Conservation (phyloP, 1,284 basidiomycete species). For the Ustilago curta region DNA sequence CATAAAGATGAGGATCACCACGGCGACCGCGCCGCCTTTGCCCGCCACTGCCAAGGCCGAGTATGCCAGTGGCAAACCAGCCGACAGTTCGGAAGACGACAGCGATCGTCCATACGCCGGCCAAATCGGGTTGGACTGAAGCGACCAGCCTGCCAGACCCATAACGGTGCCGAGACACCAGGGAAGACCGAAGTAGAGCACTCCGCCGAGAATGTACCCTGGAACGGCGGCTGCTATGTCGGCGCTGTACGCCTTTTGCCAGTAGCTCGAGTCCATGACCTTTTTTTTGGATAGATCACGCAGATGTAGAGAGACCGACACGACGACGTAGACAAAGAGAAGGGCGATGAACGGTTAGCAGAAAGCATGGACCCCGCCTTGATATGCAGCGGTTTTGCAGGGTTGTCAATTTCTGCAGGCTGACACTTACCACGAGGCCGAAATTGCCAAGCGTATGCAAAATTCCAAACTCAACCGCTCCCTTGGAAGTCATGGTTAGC, state of each 20-base stretch:
- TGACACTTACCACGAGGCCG: slow-evolving; percentile 49
- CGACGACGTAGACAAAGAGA: not conserved
- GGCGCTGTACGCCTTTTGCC: slow-evolving; percentile 64
- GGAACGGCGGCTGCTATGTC: slow-evolving; percentile 58
- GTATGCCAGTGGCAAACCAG: slow-evolving; percentile 59
- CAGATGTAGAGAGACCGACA: not conserved
- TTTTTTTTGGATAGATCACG: no score
- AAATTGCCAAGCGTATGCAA: slow-evolving; percentile 63
- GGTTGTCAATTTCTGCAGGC: not conserved
- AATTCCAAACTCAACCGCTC: slow-evolving; percentile 72
- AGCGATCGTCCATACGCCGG: slow-evolving; percentile 54
- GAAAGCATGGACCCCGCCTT: no score
- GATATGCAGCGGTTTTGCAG: no score
- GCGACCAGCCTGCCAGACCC: slow-evolving; percentile 52
- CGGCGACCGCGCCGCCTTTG: slow-evolving; percentile 61
- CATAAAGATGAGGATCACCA: slow-evolving; percentile 63
- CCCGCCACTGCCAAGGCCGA: slow-evolving; percentile 54
- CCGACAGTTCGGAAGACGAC: slow-evolving; percentile 39
- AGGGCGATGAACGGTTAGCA: not conserved
- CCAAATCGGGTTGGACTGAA: slow-evolving; percentile 57
- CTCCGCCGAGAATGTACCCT: slow-evolving; percentile 61
- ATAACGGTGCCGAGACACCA: slow-evolving; percentile 60
- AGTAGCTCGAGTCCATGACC: slow-evolving; percentile 57
- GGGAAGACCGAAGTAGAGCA: slow-evolving; percentile 66
- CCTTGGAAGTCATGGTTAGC: slow-evolving; percentile 82